phyloP scores from a whole-genome alignment of 768 basidiomycete genomes.

The Boletus insuetus region DNA sequence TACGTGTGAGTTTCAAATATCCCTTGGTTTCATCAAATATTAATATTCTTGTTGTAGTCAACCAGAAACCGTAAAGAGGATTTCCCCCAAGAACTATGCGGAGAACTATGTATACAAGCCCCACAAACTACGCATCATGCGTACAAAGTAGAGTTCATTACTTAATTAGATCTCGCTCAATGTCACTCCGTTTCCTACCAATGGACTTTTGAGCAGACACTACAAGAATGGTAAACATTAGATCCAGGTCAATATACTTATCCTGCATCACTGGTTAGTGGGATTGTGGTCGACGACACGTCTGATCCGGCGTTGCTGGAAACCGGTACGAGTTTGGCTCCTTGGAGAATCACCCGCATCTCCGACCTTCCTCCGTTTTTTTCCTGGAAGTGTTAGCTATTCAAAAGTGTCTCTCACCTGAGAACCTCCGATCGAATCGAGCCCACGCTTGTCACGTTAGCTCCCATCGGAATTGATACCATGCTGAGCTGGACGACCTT shows the following conservation, averaged over 20 bases:
- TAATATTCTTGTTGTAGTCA: conserved; percentile 40
- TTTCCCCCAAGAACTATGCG: conserved; percentile 84
- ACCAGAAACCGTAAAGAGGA: conserved; percentile 56
- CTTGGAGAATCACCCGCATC: no score
- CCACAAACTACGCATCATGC: conserved; percentile 73
- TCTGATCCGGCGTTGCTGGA: no score
- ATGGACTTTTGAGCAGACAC: not conserved
- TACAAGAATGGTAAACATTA: not conserved
- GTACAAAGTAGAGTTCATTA: conserved; percentile 77
- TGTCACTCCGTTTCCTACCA: not conserved
- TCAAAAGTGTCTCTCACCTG: not conserved
- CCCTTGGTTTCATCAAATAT: not conserved
- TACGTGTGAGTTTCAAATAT: conserved; percentile 61
- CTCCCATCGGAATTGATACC: not conserved
- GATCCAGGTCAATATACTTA: not conserved
- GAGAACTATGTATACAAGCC: conserved; percentile 90
- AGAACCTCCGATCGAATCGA: no score
- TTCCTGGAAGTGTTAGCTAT: not conserved
- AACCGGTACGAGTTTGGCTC: no score
- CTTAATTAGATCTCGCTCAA: conserved; percentile 6
- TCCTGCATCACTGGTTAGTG: not conserved
- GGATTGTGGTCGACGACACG: not conserved
- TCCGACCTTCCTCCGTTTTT: no score
- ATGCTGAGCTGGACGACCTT: not conserved
- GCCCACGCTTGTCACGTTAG: not conserved